Conservation (phyloP, 1,139 yeast genomes). For the Geotrichum bryndzae region DNA sequence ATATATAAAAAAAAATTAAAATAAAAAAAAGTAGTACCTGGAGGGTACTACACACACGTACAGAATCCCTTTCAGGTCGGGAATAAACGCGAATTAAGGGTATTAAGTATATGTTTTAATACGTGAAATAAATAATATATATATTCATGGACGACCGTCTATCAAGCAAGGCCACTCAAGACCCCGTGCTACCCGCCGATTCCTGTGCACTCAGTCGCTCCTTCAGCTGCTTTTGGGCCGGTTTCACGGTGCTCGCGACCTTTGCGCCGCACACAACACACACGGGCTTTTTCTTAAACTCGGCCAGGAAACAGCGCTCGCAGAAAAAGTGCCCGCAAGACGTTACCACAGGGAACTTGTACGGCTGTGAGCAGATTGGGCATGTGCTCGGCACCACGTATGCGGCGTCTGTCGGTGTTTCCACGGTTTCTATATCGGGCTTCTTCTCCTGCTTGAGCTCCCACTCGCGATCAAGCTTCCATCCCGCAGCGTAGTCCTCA, state of each 20-base stretch:
- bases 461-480: conserved; percentile 72
- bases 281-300: conserved; percentile 49
- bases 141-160: not conserved
- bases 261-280: conserved; percentile 57
- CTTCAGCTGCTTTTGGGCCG: conserved; percentile 31
- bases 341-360: conserved; percentile 55
- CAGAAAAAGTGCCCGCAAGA: conserved; percentile 64
- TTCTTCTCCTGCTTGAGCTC: conserved; percentile 35
- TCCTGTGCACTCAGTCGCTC: conserved; percentile 26
- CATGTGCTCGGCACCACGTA: conserved; percentile 43
- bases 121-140: not conserved
- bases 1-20: not conserved
- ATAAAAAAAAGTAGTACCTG: not conserved
- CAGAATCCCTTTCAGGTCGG: not conserved
- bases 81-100: not conserved
- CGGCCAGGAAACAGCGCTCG: conserved; percentile 51
- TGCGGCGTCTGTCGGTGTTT: conserved; percentile 10
- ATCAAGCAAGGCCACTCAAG: not conserved
- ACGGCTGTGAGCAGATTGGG: conserved; percentile 54
- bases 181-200: not conserved
- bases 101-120: not conserved
- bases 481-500: conserved; percentile 74
- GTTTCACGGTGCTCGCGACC: conserved; percentile 49
- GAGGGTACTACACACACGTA: not conserved
- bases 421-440: conserved; percentile 15